Evolutionary conservation across 108 stramenopile genomes (phyloP).

Genomic region (Thalassiosira profunda): DNA sequence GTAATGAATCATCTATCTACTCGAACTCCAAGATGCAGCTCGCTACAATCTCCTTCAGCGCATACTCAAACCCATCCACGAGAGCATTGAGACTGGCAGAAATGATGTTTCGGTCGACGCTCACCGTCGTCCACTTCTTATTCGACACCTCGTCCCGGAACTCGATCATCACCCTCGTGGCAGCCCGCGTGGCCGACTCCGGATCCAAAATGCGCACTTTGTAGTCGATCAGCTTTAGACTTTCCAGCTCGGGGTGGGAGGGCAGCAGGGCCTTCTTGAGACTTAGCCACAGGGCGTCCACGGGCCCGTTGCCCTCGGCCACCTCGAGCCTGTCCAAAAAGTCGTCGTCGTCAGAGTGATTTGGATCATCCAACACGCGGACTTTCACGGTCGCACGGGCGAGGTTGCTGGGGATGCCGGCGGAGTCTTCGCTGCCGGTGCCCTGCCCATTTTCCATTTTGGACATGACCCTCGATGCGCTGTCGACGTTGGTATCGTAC

Average conservation of each 20-base stretch:
- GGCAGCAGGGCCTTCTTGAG: slow-evolving; percentile 83
- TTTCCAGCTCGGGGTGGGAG: slow-evolving; percentile 70
- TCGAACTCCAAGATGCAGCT: slow-evolving; percentile 25
- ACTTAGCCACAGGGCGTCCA: slow-evolving; percentile 89
- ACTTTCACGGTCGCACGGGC: slow-evolving; percentile 94
- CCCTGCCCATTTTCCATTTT: slow-evolving; percentile 39
- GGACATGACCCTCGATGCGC: slow-evolving; percentile 72
- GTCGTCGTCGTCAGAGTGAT: slow-evolving; percentile 23
- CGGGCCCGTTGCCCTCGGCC: slow-evolving; percentile 93
- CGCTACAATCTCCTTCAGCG: slow-evolving; percentile 53
- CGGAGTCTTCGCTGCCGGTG: not conserved
- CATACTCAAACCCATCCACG: slow-evolving; percentile 95
- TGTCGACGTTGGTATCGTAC: slow-evolving; percentile 84
- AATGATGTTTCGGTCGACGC: slow-evolving; percentile 94
- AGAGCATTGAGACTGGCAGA: slow-evolving; percentile 92
- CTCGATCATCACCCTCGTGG: slow-evolving; percentile 94
- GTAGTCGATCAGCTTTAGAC: slow-evolving; percentile 90
- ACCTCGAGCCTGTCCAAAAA: slow-evolving; percentile 80
- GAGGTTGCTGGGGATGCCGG: slow-evolving; percentile 11
- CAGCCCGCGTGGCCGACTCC: slow-evolving; percentile 84
- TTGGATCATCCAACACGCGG: slow-evolving; percentile 49
- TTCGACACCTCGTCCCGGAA: slow-evolving; percentile 53
- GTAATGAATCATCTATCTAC: not conserved
- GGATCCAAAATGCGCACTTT: slow-evolving; percentile 96
- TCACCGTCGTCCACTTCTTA: slow-evolving; percentile 91